phyloP scores from a whole-genome alignment of 352 stramenopile genomes.

The Blastocystis sp. region DNA sequence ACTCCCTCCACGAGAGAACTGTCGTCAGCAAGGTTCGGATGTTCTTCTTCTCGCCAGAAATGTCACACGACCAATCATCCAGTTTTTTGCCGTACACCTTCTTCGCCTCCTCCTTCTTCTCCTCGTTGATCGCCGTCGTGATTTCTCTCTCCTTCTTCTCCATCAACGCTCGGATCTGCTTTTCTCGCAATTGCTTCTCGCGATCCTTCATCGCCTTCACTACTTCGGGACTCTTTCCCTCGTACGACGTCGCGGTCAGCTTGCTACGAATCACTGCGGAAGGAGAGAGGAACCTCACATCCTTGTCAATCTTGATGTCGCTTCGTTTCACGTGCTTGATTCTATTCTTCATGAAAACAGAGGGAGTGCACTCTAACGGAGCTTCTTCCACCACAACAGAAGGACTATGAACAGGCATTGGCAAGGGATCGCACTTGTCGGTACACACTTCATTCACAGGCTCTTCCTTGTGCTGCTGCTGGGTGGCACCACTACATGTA shows the following conservation, averaged over 20 bases:
- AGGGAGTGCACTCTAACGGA: neutral
- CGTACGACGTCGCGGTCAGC: neutral
- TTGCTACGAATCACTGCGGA: slow-evolving; percentile 13
- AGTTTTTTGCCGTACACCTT: slow-evolving; percentile 7
- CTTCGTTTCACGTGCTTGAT: neutral
- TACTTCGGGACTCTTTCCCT: slow-evolving; percentile 4
- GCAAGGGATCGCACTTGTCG: too few relatives aligned
- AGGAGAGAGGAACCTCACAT: neutral
- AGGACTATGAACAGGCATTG: too few relatives aligned
- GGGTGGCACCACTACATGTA: too few relatives aligned
- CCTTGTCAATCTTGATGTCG: neutral
- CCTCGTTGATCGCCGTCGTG: neutral
- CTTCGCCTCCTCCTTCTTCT: neutral
- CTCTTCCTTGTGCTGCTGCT: too few relatives aligned
- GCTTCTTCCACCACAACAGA: neutral
- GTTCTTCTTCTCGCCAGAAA: neutral
- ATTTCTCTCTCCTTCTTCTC: slow-evolving; percentile 24
- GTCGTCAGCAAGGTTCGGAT: neutral
- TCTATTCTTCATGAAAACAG: too few relatives aligned
- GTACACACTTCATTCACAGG: too few relatives aligned
- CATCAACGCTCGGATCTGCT: neutral
- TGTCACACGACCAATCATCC: neutral
- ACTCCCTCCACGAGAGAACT: too few relatives aligned
- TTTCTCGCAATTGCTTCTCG: neutral
- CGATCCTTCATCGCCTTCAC: slow-evolving; percentile 21